Evolutionary conservation across 805 yeast genomes (phyloP), one percentile per base, ranked within the genome.

Genomic region (Naumovozyma castellii): DNA sequence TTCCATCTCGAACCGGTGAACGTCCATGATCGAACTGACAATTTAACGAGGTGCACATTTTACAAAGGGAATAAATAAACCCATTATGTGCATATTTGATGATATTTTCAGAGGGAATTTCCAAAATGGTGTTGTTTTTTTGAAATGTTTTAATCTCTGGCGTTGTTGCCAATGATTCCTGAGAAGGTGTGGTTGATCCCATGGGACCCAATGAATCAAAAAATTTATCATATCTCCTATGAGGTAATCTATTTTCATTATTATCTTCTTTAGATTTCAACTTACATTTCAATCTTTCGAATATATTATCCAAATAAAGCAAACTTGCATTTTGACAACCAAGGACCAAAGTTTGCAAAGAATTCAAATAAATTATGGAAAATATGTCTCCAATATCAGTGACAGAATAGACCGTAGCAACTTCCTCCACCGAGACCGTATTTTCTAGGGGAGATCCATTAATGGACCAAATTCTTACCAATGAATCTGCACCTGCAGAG

Each of bases 291-390:
- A 56, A 34, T 34, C 51, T 41, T 16, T 55, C 49, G 30, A 58
- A 47, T 3, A 60, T 43, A 31, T 56, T 51, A 34, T 71, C 71
- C 42, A 84, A 78, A 77, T 84, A 90, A 32, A 84, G 73, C 14
- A 90, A 73, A 1, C 88, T 74, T 3, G 97, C 96, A 56, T 88
- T 90, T 59, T 92, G 97, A 10, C 95, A 80, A 3, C 98, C 98
- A 50, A 85, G 73, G 45, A 79, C 84, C 3, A 90, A 66, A 0
- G 84, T 75, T 35, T 77, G 70, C 9, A 73, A 57, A 2, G 63
- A 47, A 15, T 75, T 73, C 13, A 80, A 69, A 77, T 92, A 85
- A 5, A 78, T 73, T 27, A 90, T 63, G 6, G 95, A 80, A 56
- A 90, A 90, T 14, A 90, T 82, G 59, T 90, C 98, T 37, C 98